Evolutionary conservation across 2,329 filamentous ascomycete species (phyloP).

Genomic region (Emergomyces orientalis): DNA sequence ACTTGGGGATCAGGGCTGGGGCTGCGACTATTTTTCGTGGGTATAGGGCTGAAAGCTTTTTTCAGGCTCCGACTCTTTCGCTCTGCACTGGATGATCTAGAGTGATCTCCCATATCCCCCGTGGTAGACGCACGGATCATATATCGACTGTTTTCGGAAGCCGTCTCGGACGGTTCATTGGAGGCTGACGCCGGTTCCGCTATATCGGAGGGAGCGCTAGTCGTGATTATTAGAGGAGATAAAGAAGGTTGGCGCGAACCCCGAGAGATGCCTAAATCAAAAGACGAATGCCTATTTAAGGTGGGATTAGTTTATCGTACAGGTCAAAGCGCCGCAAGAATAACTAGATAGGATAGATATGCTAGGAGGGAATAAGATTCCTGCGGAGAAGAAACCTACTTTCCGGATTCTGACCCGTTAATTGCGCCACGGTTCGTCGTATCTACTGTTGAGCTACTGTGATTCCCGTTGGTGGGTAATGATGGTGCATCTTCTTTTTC

Average conservation of each 20-base stretch:
- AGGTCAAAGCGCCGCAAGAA: background rate
- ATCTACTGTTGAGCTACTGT: slow-evolving; percentile 2
- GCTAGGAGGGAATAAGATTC: background rate
- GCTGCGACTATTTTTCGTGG: slow-evolving; percentile 44
- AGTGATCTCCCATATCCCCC: slow-evolving; percentile 1
- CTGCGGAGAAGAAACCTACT: slow-evolving; percentile 22
- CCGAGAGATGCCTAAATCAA: background rate
- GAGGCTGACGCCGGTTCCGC: background rate
- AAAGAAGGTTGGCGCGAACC: background rate
- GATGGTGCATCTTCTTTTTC: background rate
- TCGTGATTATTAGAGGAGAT: slow-evolving; percentile 1
- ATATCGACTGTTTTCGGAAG: background rate
- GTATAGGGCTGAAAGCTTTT: slow-evolving; percentile 53
- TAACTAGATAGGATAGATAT: background rate
- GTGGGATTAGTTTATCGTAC: background rate
- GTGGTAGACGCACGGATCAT: slow-evolving; percentile 7
- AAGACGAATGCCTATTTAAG: background rate
- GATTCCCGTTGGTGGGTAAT: background rate
- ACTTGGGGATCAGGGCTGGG: slow-evolving; percentile 41
- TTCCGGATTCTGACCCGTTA: slow-evolving; percentile 34
- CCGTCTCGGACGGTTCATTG: slow-evolving; percentile 5
- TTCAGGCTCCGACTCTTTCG: slow-evolving; percentile 48
- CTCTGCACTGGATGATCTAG: background rate
- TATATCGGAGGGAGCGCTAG: background rate
- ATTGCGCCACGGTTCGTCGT: background rate